A percentile compares a stretch with the other conserved stretches of the same genome.
phyloP scores from a whole-genome alignment of 768 basidiomycete species.

The Boletus subcaerulescens region DNA sequence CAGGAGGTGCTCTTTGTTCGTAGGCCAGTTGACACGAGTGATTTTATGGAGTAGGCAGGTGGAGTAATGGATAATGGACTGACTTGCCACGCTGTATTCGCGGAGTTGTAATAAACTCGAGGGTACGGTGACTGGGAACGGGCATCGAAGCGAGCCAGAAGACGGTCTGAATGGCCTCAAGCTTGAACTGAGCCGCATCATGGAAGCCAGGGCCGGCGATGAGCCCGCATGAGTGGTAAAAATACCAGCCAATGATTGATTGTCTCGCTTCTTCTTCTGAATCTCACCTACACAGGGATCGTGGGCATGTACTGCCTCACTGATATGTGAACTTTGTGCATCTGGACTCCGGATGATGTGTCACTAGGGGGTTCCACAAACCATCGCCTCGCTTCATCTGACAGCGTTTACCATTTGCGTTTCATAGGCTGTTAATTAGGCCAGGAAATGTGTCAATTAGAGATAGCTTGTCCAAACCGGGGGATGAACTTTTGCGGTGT shows the following conservation, averaged over 20 bases:
- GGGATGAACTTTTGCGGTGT: constrained; percentile 24
- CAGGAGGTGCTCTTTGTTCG: background rate
- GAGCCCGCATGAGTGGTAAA: constrained; percentile 21
- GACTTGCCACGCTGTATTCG: constrained; percentile 28
- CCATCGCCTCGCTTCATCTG: constrained; percentile 20
- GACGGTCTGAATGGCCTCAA: background rate
- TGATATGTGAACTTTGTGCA: constrained; percentile 24
- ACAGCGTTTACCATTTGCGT: constrained; percentile 26
- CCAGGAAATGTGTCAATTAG: constrained; percentile 27
- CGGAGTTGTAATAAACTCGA: constrained; percentile 30
- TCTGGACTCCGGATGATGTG: constrained; percentile 16
- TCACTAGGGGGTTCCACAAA: constrained; percentile 20
- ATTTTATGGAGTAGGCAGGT: constrained; percentile 1
- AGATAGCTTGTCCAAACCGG: constrained; percentile 28
- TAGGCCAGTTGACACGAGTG: background rate
- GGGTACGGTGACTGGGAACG: background rate
- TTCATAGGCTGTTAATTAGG: constrained; percentile 31
- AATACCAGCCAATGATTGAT: constrained; percentile 23
- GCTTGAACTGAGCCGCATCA: constrained; percentile 3
- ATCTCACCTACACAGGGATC: constrained; percentile 17
- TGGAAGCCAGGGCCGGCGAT: constrained; percentile 7
- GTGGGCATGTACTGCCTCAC: constrained; percentile 24
- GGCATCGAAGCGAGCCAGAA: background rate
- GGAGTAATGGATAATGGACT: background rate
- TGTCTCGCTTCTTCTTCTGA: constrained; percentile 9